phyloP scores from a whole-genome alignment of 495 filamentous ascomycete genomes.

The Chlorociboria aeruginascens region DNA sequence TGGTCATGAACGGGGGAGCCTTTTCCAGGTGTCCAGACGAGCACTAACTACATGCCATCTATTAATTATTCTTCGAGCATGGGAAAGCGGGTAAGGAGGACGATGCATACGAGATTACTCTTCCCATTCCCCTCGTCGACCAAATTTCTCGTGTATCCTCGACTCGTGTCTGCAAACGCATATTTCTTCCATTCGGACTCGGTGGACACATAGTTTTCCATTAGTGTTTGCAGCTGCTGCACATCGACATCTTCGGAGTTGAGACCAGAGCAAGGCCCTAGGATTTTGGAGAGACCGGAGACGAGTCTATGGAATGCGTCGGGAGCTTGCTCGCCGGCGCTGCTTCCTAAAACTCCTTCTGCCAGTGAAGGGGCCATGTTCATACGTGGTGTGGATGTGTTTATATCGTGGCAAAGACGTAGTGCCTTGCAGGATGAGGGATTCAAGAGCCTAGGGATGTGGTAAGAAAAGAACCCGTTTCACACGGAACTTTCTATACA shows the following conservation, averaged over 20 bases:
- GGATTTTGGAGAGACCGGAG: slow-evolving; percentile 50
- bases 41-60: slow-evolving; percentile 47
- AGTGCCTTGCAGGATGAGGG: too few relatives aligned
- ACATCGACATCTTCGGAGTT: slow-evolving; percentile 70
- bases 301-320: slow-evolving; percentile 63
- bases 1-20: slow-evolving; percentile 79
- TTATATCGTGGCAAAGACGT: too few relatives aligned
- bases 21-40: slow-evolving; percentile 87
- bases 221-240: slow-evolving; percentile 48
- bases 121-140: slow-evolving; percentile 88
- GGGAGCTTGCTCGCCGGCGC: not conserved
- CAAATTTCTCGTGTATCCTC: slow-evolving; percentile 75
- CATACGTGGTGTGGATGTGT: too few relatives aligned
- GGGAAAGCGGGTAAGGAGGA: not conserved
- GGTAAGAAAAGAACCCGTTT: too few relatives aligned
- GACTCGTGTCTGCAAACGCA: slow-evolving; percentile 50
- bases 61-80: not conserved
- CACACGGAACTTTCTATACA: too few relatives aligned
- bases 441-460: too few relatives aligned
- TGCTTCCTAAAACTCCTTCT: slow-evolving; percentile 1
- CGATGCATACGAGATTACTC: slow-evolving; percentile 68
- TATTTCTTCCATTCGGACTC: slow-evolving; percentile 59
- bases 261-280: slow-evolving; percentile 71
- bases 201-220: slow-evolving; percentile 58
- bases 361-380: not conserved